Evolutionary conservation across 345 rosid genomes (phyloP).

Genomic region (Barbarea vulgaris): DNA sequence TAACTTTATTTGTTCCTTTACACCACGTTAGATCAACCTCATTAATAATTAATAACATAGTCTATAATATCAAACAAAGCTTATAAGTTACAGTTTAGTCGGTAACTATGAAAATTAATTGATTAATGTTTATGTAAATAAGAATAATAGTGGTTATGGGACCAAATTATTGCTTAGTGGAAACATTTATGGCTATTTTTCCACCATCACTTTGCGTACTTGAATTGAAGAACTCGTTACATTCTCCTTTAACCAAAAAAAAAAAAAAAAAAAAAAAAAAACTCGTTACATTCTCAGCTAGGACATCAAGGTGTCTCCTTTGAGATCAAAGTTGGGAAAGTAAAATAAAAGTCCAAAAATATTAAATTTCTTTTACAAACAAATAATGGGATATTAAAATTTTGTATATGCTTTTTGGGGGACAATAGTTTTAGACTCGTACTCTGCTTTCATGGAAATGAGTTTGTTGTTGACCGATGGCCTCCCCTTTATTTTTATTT

Average conservation of each 20-base stretch:
- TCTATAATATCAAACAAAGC: background rate
- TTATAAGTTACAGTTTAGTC: background rate
- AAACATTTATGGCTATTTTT: conserved; percentile 31
- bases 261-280: background rate
- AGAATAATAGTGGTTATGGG: conserved; percentile 26
- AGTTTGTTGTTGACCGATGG: conserved; percentile 40
- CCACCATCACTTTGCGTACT: conserved; percentile 31
- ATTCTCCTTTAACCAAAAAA: background rate
- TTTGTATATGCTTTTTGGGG: conserved; percentile 17
- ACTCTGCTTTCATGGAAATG: conserved; percentile 41
- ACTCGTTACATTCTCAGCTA: conserved; percentile 26
- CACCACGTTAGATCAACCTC: background rate
- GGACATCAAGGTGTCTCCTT: conserved; percentile 29
- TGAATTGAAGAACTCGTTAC: conserved; percentile 26
- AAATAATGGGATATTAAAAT: background rate
- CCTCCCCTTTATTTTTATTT: background rate
- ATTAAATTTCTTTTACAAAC: background rate
- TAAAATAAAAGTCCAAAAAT: background rate
- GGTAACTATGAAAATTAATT: background rate
- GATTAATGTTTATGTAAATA: conserved; percentile 1
- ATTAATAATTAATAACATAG: background rate
- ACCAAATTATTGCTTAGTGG: conserved; percentile 34
- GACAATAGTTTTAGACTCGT: conserved; percentile 30
- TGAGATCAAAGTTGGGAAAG: background rate
- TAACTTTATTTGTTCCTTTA: background rate